Base-by-base conservation (phyloP, 2,329 filamentous ascomycete genomes). In the Bertia moriformis region DNA sequence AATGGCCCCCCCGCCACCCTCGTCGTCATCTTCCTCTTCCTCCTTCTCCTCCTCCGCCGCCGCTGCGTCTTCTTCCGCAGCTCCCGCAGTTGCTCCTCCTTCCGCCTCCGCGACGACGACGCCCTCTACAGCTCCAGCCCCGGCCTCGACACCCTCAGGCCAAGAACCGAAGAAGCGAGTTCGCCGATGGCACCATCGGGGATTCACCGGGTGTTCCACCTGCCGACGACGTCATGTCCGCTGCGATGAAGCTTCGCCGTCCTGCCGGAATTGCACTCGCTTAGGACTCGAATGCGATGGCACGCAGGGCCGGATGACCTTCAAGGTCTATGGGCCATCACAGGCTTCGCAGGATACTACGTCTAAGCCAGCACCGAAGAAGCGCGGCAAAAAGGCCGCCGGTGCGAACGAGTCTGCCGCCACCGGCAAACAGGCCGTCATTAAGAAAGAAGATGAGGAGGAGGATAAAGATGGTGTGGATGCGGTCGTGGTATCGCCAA, bases 121-220 rank as follows among this genome's bases (percentile, higher is more conserved):
- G n/a, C n/a, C 10, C 24, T 29, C 10, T n/a, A 29, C 24, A 29
- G n/a, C 24, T n/a, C 24, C 24, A 29, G 24, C 24, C 24, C 24
- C n/a, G n/a, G 24, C 24, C 24, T 10, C 10, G 24, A n/a, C 24
- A 10, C 24, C 24, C n/a, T 10, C 24, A n/a, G n/a, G 10, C 24
- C 10, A 29, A 29, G n/a, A 29, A 29, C 22, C 22, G 7, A 35
- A 35, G 15, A 35, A 35, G 15, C 10, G 32, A 13, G 32, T 35
- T 7, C 32, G 32, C 17, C 32, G 32, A 47, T 61, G 58, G 58
- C 58, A 60, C 45, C 57, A 59, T 36, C 56, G 58, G 20, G 57
- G 57, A 5, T 61, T 61, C 39, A 61, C 58, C 1, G 58, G 58
- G 7, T 61, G 58, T 41, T 54, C 55, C 22, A 60, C 56, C 40